phyloP scores from a whole-genome alignment of 179 eudicot species.

The Heliamphora pulchella region DNA sequence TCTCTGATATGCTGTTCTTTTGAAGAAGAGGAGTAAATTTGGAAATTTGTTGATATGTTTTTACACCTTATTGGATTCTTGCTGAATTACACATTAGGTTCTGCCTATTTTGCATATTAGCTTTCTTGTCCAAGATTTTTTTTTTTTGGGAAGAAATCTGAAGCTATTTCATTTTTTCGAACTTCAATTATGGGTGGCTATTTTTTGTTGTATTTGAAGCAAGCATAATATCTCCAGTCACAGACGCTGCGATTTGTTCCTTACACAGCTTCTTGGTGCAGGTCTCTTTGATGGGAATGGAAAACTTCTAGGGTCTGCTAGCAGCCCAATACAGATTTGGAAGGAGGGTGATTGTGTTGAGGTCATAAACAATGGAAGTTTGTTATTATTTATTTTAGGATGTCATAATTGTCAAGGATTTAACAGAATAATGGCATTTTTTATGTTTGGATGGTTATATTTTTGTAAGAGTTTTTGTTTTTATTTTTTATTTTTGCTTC shows the following conservation, averaged over 20 bases:
- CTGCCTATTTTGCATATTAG: not conserved
- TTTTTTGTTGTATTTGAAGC: not conserved
- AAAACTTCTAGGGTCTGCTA: conserved; percentile 71
- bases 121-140: not conserved
- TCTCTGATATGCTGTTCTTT: not conserved
- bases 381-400: not conserved
- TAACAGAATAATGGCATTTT: not conserved
- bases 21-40: not conserved
- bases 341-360: conserved; percentile 89
- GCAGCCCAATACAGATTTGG: conserved; percentile 96
- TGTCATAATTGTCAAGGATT: not conserved
- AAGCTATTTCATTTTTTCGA: not conserved
- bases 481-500: conserved; percentile 5
- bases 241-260: not conserved
- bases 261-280: conserved; percentile 25
- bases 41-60: not conserved
- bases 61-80: not conserved
- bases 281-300: conserved; percentile 75
- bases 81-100: not conserved
- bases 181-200: not conserved
- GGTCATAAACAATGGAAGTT: conserved; percentile 33
- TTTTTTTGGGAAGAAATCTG: not conserved
- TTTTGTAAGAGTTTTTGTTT: not conserved
- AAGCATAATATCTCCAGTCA: not conserved
- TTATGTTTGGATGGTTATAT: not conserved